Evolutionary conservation across 257 asterid species (phyloP), one percentile per base, ranked within the genome.

Genomic region (Penstemon barbatus): DNA sequence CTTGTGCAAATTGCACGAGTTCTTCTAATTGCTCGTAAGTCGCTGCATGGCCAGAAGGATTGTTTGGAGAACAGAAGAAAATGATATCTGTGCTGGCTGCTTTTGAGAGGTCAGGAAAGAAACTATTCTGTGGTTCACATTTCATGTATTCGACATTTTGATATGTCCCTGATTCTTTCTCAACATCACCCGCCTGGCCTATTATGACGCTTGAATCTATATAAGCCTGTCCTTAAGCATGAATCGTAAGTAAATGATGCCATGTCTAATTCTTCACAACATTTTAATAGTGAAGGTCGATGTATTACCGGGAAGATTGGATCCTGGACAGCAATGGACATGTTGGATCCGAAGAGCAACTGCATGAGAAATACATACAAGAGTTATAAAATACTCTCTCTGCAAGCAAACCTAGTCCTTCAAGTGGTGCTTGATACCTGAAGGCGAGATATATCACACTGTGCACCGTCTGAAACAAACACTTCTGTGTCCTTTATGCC

Each of bases 1-100:
- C 44, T 19, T 74, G 89, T 6, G 98, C 96, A 55, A 89, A 82
- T 8, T 79, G 68, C 6, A 89, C 96, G 12, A 91, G 89, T 60
- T 72, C 82, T 59, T 80, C 81, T 12, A 91, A 44, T 59, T 91
- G 94, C 13, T 82, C 76, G 74, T 86, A 58, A 0, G 98, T 60
- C 7, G 96, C 91, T 51, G 96, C 93, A 13, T 89, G 94, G 39
- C 98, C 98, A 1, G 94, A 89, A 8, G 98, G 98, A 67, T 91
- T 91, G 69, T 91, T 91, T 2, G 98, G 93, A 61, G 93, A 85
- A 66, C 98, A 91, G 73, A 91, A 87, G 82, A 91, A 91, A 60
- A 91, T 87, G 74, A 89, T 61, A 74, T 91, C 96, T 2, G 96
- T 84, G 70, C 98, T 77, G 7, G 81, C 48, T 9, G 83, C 71